Evolutionary conservation across 1,284 basidiomycete genomes (phyloP), one percentile per base, ranked within the genome.

Genomic region (Malassezia equina): DNA sequence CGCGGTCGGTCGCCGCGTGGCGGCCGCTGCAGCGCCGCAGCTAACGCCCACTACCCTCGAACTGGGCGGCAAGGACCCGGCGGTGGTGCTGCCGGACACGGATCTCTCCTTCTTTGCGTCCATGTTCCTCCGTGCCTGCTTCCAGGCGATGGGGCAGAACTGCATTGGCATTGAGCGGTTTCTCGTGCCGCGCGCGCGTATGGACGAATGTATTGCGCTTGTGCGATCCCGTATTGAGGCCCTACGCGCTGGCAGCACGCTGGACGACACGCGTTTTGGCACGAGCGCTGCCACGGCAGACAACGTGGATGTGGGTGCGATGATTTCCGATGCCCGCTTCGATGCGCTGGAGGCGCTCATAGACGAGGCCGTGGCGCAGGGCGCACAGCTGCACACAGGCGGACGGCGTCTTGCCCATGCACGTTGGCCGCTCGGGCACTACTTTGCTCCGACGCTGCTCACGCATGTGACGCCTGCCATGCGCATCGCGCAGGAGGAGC

Each of bases 121-220:
- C 12, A 80, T 78, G 0, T 80, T 67, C 21, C 52, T 73, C 58
- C 60, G 69, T 24, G 63, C 66, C 27, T 66, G 64, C 33, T 73
- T 70, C 55, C 88, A 90, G 79, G 89, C 88, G 59, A 81, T 82
- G 39, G 93, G 93, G 15, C 93, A 96, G 77, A 96, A 96, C 74
- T 98, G 93, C 73, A 93, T 71, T 33, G 69, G 91, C 25, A 87
- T 93, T 56, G 93, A 98, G 75, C 82, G 90, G 0, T 82, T 95
- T 62, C 81, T 96, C 42, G 88, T 96, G 29, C 88, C 89, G 64
- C 73, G 78, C 0, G 79, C 80, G 0, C 84, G 88, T 63, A 85
- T 90, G 63, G 81, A 86, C 28, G 77, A 19, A 13, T 39, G 59
- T 7, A 43, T 66, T 17, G 40, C 7, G 0, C 51, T 56, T 1